Conservation (phyloP, 768 basidiomycete species). For the Amanita thiersii region DNA sequence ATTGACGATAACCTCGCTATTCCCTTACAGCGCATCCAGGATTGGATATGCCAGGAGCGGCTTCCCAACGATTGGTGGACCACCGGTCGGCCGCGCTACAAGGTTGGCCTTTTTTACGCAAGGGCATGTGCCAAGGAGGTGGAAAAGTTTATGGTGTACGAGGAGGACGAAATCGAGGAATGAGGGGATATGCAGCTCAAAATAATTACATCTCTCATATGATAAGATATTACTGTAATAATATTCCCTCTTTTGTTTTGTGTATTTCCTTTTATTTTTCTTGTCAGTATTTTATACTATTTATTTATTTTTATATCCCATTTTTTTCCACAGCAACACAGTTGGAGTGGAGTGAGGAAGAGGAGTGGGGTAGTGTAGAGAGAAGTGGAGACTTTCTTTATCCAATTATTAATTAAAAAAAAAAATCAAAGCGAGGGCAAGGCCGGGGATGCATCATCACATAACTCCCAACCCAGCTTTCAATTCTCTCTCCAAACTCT, state of each 20-base stretch:
- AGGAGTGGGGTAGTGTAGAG: no score
- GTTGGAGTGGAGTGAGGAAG: no score
- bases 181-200: no score
- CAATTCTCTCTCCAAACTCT: slow-evolving; percentile 50
- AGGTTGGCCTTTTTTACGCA: not conserved
- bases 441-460: slow-evolving; percentile 15
- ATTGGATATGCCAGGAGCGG: slow-evolving; percentile 3
- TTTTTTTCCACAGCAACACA: no score
- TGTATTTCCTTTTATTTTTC: no score
- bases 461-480: slow-evolving; percentile 57
- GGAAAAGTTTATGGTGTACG: not conserved
- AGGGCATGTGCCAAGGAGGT: slow-evolving; percentile 1
- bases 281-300: no score
- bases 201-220: no score
- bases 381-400: no score
- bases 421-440: no score
- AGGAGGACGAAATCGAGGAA: no score
- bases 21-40: not conserved
- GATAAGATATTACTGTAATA: not conserved
- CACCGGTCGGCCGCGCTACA: not conserved
- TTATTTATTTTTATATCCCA: no score
- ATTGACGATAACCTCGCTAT: not conserved
- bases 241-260: not conserved
- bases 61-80: slow-evolving; percentile 6
- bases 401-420: no score